phyloP scores from a whole-genome alignment of 257 asterid species.

The Coffea eugenioides region DNA sequence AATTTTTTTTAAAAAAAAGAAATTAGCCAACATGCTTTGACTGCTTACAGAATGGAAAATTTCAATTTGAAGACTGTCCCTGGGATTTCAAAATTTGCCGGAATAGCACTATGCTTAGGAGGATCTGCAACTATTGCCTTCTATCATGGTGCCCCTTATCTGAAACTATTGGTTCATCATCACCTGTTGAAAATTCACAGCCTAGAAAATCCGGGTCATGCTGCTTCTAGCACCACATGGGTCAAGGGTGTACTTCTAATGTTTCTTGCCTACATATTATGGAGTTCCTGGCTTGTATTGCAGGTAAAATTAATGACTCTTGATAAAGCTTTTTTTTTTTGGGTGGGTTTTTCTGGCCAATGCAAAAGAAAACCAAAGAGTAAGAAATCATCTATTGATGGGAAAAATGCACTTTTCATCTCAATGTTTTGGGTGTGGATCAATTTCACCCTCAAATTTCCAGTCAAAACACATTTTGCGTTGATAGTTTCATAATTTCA shows the following conservation, averaged over 20 bases:
- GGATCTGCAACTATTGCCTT: constrained; percentile 79
- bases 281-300: constrained; percentile 77
- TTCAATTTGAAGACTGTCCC: constrained; percentile 41
- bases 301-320: constrained; percentile 42
- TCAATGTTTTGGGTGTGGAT: no score
- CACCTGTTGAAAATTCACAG: constrained; percentile 51
- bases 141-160: constrained; percentile 48
- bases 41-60: constrained; percentile 57
- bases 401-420: no score
- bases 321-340: no score
- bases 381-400: no score
- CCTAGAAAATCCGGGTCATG: constrained; percentile 28
- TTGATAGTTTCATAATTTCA: no score
- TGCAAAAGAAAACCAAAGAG: no score
- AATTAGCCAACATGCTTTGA: no score
- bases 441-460: no score
- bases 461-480: no score
- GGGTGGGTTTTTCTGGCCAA: no score
- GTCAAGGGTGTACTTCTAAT: constrained; percentile 67
- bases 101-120: constrained; percentile 52
- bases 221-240: constrained; percentile 52
- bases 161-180: constrained; percentile 52
- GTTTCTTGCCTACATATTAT: constrained; percentile 52
- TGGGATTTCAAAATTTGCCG: constrained; percentile 59
- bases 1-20: no score